Base-by-base conservation (phyloP, 352 stramenopile species). In the Pilasporangium apinafurcum region DNA sequence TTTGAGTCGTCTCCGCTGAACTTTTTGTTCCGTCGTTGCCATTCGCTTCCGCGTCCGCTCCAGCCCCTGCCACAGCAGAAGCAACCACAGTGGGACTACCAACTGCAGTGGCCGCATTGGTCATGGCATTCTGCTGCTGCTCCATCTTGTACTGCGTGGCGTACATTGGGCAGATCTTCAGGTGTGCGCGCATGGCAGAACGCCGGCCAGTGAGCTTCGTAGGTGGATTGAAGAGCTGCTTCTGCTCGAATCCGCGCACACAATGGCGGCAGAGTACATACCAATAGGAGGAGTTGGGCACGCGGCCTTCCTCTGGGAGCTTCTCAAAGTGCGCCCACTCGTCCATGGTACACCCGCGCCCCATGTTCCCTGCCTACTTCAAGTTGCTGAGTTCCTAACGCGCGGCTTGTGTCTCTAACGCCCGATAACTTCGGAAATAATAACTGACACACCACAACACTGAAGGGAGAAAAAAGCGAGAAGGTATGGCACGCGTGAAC, bases 251-350 rank as follows among this genome's bases (percentile, higher is more conserved):
- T 46, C 56, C 72, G 17, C 48, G 62, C 29, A 65, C 56, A 40
- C 79, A 91, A 63, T 91, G 79, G 47, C 73, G 73, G 55, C 79
- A 91, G 34, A 74, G 53, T 17, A 91, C 79, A 53, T 83, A 88
- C 79, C 75, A 91, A 51, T 91, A 88, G 20, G 73, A 85, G 25
- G 72, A 86, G 59, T 85, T 86, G 39, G 75, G 68, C 56, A 88
- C 76, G 39, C 70, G 65, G 10, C 76, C 76, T 34, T 81, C 70
- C 10, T 73, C 64, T 1, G 59, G 62, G 41, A 82, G 60, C 51
- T 80, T 79, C 53, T 87, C 64, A 55, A 91, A 91, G 62, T 91
- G 79, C 17, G 53, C 68, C 78, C 78, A 91, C 60, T 91, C 78
- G 60, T 87, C 72, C 73, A 91, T 83, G 12, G 72, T 84, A 53